These are phyloP conservation scores for Fraxinus angustifolia DNA, from an alignment of 305 asterid species.

Conservation along the genomic window DNA sequence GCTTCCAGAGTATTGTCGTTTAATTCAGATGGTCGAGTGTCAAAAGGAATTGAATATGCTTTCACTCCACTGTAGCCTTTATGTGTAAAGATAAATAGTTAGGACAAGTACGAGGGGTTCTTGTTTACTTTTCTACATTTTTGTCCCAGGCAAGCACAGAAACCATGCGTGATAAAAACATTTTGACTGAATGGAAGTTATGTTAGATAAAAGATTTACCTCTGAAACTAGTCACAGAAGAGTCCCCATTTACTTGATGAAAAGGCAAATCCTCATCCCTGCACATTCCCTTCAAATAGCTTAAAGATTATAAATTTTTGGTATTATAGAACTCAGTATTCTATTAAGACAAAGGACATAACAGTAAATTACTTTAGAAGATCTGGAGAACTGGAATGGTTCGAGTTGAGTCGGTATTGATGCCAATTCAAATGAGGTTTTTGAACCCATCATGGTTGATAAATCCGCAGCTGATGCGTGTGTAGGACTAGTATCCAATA, in stretches of 20 bases:
- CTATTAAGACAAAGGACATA: background rate
- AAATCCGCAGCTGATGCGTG: constrained; percentile 28
- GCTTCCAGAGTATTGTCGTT: constrained; percentile 32
- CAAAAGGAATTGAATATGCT: constrained; percentile 24
- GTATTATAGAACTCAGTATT: background rate
- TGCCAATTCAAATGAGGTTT: constrained; percentile 26
- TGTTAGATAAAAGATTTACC: constrained; percentile 27
- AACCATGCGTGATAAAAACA: background rate
- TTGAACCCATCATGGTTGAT: constrained; percentile 26
- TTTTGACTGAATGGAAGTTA: background rate
- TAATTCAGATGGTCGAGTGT: constrained; percentile 20
- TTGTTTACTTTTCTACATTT: background rate
- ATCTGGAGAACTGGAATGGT: constrained; percentile 29
- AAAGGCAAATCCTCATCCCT: constrained; percentile 29
- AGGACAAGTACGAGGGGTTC: background rate
- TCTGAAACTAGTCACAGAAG: constrained; percentile 17
- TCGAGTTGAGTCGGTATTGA: constrained; percentile 30
- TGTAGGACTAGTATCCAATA: constrained; percentile 18
- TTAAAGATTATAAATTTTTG: constrained; percentile 4
- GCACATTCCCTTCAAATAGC: constrained; percentile 26
- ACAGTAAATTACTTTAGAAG: constrained; percentile 31
- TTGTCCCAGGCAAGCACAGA: background rate
- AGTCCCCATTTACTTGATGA: constrained; percentile 23
- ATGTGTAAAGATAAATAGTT: background rate
- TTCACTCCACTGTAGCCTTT: constrained; percentile 16